Base-by-base conservation (phyloP, 257 asterid genomes). In the Solanum chaucha region DNA sequence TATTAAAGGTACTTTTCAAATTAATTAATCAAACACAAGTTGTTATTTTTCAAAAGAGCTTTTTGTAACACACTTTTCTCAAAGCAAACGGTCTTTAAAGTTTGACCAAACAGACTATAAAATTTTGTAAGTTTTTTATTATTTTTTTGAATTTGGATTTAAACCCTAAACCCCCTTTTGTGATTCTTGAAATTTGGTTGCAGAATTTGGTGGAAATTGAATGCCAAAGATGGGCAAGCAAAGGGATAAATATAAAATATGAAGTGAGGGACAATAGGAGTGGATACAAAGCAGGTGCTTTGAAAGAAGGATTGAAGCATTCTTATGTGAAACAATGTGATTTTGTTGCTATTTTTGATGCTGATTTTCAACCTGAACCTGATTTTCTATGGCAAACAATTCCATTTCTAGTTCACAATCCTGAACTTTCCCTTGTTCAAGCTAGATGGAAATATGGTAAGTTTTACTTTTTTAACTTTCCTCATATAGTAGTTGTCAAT, bases 241-340 rank as follows among this genome's bases (percentile, higher is more conserved):
- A 97, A 90, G 99, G 99, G 20, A 94, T 97, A 51, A 97, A 95
- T 81, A 95, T 97, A 8, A 97, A 94, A 89, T 97, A 97, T 85
- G 98, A 97, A 87, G 94, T 95, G 73, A 92, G 99, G 10, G 96
- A 94, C 92, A 97, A 94, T 88, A 90, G 99, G 70, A 94, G 90
- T 85, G 99, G 99, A 5, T 97, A 97, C 93, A 97, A 97, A 93
- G 97, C 99, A 3, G 99, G 99, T 30, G 99, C 99, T 3, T 89
- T 97, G 4, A 97, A 97, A 81, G 91, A 94, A 87, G 99, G 99
- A 5, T 90, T 97, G 41, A 94, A 87, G 22, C 98, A 92, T 81
- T 22, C 92, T 6, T 97, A 97, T 67, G 98, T 93, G 20, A 97
- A 94, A 70, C 94, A 93, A 64, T 97, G 99, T 32, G 99, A 97